phyloP scores from a whole-genome alignment of 768 basidiomycete genomes.

The Tricholoma hemisulphureum region DNA sequence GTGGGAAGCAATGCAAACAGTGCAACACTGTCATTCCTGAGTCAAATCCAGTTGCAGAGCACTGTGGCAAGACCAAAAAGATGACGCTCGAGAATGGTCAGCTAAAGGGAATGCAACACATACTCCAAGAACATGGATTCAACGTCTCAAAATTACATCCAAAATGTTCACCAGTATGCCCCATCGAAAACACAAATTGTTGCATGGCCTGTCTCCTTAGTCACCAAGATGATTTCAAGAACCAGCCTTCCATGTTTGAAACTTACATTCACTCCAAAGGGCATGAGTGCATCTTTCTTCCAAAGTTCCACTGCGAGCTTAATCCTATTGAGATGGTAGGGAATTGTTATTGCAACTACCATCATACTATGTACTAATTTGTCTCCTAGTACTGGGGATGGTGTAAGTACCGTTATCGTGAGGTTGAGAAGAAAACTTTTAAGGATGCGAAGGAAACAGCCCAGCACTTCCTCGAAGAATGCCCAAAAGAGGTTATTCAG shows the following conservation, averaged over 20 bases:
- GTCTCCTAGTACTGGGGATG: too few relatives aligned
- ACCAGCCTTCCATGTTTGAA: too few relatives aligned
- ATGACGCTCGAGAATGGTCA: constrained; percentile 33
- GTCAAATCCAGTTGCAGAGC: constrained; percentile 27
- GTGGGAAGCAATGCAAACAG: constrained; percentile 36
- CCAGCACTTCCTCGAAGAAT: background rate
- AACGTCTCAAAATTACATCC: constrained; percentile 27
- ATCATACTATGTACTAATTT: background rate
- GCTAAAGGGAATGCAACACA: constrained; percentile 34
- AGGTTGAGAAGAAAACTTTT: background rate
- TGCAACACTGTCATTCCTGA: constrained; percentile 37
- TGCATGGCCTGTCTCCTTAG: constrained; percentile 39
- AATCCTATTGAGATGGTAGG: constrained; percentile 47
- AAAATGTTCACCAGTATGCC: too few relatives aligned
- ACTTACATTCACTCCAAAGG: too few relatives aligned
- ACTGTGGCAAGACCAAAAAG: constrained; percentile 29
- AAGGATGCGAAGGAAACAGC: background rate
- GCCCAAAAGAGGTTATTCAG: background rate
- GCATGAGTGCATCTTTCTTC: too few relatives aligned
- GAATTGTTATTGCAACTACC: background rate
- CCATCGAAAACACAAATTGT: constrained; percentile 27
- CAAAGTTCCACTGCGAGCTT: constrained; percentile 48
- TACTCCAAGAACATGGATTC: constrained; percentile 41
- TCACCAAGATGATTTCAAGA: constrained; percentile 39
- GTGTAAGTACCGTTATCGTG: too few relatives aligned